A percentile compares a stretch with the other conserved stretches of the same genome.
Conservation (phyloP, 768 basidiomycete species). For the Russula earlei region DNA sequence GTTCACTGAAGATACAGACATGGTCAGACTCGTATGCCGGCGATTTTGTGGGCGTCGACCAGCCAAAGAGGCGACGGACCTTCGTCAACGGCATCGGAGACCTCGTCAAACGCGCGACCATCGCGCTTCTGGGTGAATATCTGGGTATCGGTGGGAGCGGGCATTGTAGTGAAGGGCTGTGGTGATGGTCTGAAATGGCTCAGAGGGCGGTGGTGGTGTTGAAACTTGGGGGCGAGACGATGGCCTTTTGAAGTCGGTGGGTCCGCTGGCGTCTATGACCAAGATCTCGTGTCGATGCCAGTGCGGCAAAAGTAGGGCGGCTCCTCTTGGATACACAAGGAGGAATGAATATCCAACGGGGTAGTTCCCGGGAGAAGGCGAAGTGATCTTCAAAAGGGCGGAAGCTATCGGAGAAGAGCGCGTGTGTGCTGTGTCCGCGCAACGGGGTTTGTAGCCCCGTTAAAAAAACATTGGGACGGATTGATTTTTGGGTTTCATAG, state of each 20-base stretch:
- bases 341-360: neutral
- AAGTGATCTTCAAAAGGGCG: neutral
- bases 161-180: conserved; percentile 4
- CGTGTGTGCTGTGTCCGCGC: neutral
- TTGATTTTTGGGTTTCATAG: conserved; percentile 9
- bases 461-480: neutral
- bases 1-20: conserved; percentile 45
- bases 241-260: conserved; percentile 4
- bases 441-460: conserved; percentile 6
- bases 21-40: neutral
- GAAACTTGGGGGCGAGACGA: neutral
- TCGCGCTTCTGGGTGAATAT: conserved; percentile 13
- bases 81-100: conserved; percentile 42
- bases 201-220: conserved; percentile 4
- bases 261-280: conserved; percentile 5
- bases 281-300: conserved; percentile 7
- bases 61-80: conserved; percentile 28
- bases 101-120: conserved; percentile 31
- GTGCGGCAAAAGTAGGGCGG: neutral
- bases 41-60: neutral
- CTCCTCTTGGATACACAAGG: neutral
- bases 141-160: conserved; percentile 9
- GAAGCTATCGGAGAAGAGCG: conserved; percentile 5
- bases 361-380: conserved; percentile 7
- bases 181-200: neutral